Evolutionary conservation across 2,329 filamentous ascomycete species (phyloP).

Genomic region (Cadophora malorum): DNA sequence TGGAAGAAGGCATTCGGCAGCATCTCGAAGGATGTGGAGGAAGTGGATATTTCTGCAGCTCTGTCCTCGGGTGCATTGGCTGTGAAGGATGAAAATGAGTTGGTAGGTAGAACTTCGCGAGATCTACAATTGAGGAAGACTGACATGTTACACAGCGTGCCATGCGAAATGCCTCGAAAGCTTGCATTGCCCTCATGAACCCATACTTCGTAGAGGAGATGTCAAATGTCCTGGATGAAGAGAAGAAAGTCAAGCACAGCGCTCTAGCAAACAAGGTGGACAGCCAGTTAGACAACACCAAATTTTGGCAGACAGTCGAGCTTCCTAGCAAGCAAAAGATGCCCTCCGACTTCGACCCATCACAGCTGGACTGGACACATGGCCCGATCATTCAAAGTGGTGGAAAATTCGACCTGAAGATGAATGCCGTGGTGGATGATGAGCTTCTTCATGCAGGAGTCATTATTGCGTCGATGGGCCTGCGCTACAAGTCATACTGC

Average conservation of each 20-base stretch:
- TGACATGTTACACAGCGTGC: conserved; percentile 61
- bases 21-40: conserved; percentile 83
- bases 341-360: conserved; percentile 83
- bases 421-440: conserved; percentile 78
- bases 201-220: conserved; percentile 98
- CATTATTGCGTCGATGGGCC: conserved; percentile 88
- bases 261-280: conserved; percentile 86
- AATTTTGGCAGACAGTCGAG: conserved; percentile 86
- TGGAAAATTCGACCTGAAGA: conserved; percentile 90
- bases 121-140: not conserved
- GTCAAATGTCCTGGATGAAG: conserved; percentile 92
- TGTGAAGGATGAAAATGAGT: conserved; percentile 92
- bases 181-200: conserved; percentile 92
- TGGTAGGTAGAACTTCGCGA: conserved; percentile 55
- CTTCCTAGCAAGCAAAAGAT: conserved; percentile 76
- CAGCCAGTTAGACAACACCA: conserved; percentile 88
- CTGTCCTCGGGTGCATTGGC: conserved; percentile 85
- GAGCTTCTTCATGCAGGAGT: conserved; percentile 88
- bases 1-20: conserved; percentile 87
- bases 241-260: conserved; percentile 96
- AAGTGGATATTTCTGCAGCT: conserved; percentile 83
- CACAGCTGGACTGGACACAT: conserved; percentile 93
- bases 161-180: conserved; percentile 92
- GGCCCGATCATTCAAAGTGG: conserved; percentile 93
- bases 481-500: conserved; percentile 95